A percentile compares a stretch with the other conserved stretches of the same genome.
These are phyloP conservation scores for Athelia psychrophila DNA, from an alignment of 1,284 basidiomycete species.

Conservation along the genomic window DNA sequence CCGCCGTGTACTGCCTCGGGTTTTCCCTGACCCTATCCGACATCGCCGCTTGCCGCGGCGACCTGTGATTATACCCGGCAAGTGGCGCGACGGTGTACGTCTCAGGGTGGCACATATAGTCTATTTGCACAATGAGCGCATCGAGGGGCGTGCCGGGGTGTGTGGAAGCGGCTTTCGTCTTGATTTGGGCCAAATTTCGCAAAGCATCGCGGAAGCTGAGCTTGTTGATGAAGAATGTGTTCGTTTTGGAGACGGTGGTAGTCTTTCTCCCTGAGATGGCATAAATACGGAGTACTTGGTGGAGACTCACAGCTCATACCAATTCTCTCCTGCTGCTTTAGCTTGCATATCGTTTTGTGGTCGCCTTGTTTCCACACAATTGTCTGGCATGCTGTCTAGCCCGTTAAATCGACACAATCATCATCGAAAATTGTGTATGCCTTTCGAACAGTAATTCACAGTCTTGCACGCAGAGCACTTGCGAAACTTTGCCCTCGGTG, in stretches of 20 bases:
- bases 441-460: conserved; percentile 36
- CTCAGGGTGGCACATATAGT: conserved; percentile 28
- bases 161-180: conserved; percentile 18
- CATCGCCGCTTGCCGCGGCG: conserved; percentile 30
- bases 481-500: conserved; percentile 29
- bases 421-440: neutral
- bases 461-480: conserved; percentile 31
- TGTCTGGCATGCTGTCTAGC: conserved; percentile 27
- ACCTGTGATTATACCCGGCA: conserved; percentile 19
- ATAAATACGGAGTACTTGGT: neutral
- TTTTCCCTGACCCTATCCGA: conserved; percentile 30
- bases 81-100: conserved; percentile 24
- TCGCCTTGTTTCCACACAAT: conserved; percentile 34
- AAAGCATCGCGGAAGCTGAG: conserved; percentile 29
- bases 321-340: conserved; percentile 32
- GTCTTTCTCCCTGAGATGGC: conserved; percentile 29
- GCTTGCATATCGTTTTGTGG: conserved; percentile 34
- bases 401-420: neutral
- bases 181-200: conserved; percentile 23
- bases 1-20: conserved; percentile 27
- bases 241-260: conserved; percentile 30
- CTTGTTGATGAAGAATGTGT: conserved; percentile 32
- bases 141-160: conserved; percentile 19
- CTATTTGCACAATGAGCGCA: conserved; percentile 27
- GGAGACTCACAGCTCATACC: conserved; percentile 18